Conservation (phyloP, 768 basidiomycete species). For the Pleurotus djamor region DNA sequence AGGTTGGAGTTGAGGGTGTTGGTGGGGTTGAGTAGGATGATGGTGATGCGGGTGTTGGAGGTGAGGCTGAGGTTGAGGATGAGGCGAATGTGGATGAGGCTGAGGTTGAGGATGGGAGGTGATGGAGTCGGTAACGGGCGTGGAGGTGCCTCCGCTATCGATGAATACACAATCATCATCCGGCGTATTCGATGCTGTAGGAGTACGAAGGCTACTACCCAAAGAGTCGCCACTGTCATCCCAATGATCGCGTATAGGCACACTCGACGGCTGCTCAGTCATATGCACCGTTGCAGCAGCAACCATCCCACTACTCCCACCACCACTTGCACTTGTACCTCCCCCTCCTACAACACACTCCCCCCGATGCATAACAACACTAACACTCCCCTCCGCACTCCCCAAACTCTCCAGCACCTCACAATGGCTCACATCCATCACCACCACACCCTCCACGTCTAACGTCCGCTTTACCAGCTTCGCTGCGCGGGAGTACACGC, state of each 20-base stretch:
- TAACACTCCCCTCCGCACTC: slow-evolving; percentile 57
- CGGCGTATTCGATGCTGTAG: neutral
- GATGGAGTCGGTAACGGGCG: neutral
- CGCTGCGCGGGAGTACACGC: slow-evolving; percentile 87
- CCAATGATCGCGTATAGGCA: too few relatives aligned
- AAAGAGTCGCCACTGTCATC: neutral
- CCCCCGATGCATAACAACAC: slow-evolving; percentile 70
- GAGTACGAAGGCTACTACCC: too few relatives aligned
- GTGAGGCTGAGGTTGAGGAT: too few relatives aligned
- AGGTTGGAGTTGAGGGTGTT: too few relatives aligned
- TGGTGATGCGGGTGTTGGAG: too few relatives aligned
- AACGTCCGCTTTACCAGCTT: slow-evolving; percentile 87
- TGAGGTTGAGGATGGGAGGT: too few relatives aligned
- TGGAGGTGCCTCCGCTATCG: neutral
- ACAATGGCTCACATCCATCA: slow-evolving; percentile 91
- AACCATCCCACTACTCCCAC: too few relatives aligned
- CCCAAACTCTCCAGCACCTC: slow-evolving; percentile 80
- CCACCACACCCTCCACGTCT: slow-evolving; percentile 88
- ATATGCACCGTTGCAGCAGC: too few relatives aligned
- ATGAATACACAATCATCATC: neutral
- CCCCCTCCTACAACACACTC: slow-evolving; percentile 38
- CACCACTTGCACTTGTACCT: too few relatives aligned
- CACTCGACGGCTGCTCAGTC: neutral
- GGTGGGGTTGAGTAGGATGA: too few relatives aligned
- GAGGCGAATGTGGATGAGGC: too few relatives aligned